Conservation (phyloP, 192 early-diverging fungal species). For the Geranomyces variabilis region DNA sequence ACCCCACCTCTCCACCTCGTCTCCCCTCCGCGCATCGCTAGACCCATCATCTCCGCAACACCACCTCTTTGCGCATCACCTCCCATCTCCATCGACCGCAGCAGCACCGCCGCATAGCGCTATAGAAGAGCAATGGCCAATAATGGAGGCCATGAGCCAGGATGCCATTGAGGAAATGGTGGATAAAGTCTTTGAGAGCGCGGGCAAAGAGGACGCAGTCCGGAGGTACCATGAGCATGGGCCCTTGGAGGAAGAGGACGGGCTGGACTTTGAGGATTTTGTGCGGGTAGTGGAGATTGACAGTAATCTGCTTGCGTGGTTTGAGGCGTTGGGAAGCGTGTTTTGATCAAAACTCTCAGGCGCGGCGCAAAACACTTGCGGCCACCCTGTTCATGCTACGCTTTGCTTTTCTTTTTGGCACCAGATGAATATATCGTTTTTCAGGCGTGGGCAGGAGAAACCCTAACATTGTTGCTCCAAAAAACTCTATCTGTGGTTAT, state of each 20-base stretch:
- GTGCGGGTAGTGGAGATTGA: slow-evolving; percentile 75
- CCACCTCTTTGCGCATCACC: slow-evolving; percentile 4
- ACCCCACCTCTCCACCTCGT: slow-evolving; percentile 30
- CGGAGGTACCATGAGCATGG: slow-evolving; percentile 32
- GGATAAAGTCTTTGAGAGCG: slow-evolving; percentile 76
- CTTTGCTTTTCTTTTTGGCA: too few species aligned
- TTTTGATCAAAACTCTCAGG: too few species aligned
- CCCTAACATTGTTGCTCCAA: too few species aligned
- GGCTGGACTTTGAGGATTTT: slow-evolving; percentile 82
- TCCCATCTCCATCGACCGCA: background rate
- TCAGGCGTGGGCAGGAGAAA: too few species aligned
- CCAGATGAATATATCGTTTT: too few species aligned
- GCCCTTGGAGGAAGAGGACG: slow-evolving; percentile 46
- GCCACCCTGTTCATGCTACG: too few species aligned
- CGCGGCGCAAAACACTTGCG: background rate
- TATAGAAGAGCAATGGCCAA: slow-evolving; percentile 71
- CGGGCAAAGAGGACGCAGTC: background rate
- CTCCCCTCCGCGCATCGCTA: slow-evolving; percentile 23
- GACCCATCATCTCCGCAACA: slow-evolving; percentile 22
- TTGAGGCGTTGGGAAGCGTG: slow-evolving; percentile 87
- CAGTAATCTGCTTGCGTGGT: slow-evolving; percentile 81
- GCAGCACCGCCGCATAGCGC: background rate
- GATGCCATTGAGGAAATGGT: slow-evolving; percentile 95
- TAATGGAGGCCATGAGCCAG: slow-evolving; percentile 91
- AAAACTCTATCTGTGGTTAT: too few species aligned